These are phyloP conservation scores for Taphrina confusa DNA, from an alignment of 1,139 yeast genomes.

Conservation along the genomic window DNA sequence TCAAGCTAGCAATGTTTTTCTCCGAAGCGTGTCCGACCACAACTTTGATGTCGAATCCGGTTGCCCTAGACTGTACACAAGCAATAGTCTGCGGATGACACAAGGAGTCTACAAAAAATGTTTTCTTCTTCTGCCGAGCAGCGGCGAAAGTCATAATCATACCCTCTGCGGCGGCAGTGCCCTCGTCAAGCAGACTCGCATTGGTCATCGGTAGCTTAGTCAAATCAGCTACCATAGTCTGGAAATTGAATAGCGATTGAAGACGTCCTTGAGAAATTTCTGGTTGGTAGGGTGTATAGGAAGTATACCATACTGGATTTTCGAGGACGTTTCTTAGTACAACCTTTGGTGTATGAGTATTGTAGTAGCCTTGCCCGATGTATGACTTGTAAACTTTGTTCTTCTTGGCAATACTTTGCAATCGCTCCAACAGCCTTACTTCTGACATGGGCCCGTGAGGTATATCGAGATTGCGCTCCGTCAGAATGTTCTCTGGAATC, in stretches of 20 bases:
- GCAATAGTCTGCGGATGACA: constrained; percentile 84
- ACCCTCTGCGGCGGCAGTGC: constrained; percentile 98
- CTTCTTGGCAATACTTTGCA: constrained; percentile 68
- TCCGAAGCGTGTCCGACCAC: constrained; percentile 57
- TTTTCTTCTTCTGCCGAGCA: constrained; percentile 49
- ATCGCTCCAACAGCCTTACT: constrained; percentile 70
- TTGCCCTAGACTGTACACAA: constrained; percentile 77
- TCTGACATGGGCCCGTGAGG: constrained; percentile 79
- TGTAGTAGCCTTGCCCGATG: constrained; percentile 94
- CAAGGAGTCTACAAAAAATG: constrained; percentile 71
- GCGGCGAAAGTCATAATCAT: constrained; percentile 79
- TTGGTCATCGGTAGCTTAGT: constrained; percentile 93
- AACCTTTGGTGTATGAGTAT: constrained; percentile 86
- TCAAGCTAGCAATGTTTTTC: constrained; percentile 50
- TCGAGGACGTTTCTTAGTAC: constrained; percentile 89
- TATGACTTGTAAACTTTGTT: constrained; percentile 70
- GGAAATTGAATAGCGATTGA: constrained; percentile 84
- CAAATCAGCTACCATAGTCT: constrained; percentile 81
- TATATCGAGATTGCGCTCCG: constrained; percentile 64
- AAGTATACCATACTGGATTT: constrained; percentile 97
- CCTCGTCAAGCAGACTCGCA: constrained; percentile 92
- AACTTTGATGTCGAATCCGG: constrained; percentile 68
- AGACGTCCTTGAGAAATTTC: constrained; percentile 96
- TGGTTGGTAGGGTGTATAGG: constrained; percentile 97
- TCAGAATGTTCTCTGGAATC: constrained; percentile 73